Conservation (phyloP, 2,329 filamentous ascomycete species). For the Beauveria medogensis region DNA sequence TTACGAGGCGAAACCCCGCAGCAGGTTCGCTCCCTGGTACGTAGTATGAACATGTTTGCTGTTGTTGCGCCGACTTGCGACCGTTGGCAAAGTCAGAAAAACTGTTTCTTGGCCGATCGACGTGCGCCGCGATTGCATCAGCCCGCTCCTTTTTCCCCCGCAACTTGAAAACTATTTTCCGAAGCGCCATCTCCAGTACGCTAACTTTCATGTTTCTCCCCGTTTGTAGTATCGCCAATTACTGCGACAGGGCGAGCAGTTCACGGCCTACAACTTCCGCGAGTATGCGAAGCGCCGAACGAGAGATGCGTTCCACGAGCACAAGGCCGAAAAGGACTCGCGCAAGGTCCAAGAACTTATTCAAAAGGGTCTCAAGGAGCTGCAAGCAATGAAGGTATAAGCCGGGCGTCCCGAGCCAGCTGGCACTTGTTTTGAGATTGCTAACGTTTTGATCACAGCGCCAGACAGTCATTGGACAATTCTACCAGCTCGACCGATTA, state of each 20-base stretch:
- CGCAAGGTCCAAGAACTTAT: conserved; percentile 78
- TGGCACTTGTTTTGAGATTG: neutral
- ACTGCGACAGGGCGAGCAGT: conserved; percentile 76
- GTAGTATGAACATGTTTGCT: conserved; percentile 18
- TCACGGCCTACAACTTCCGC: conserved; percentile 93
- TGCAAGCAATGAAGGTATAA: conserved; percentile 82
- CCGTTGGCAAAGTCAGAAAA: conserved; percentile 1
- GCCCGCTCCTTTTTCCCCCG: neutral
- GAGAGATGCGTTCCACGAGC: conserved; percentile 80
- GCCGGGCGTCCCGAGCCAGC: neutral
- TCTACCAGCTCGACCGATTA: conserved; percentile 84
- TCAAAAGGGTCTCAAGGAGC: conserved; percentile 76
- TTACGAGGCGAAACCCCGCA: conserved; percentile 47
- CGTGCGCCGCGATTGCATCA: neutral
- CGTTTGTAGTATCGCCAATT: conserved; percentile 74
- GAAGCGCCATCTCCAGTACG: neutral
- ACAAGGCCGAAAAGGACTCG: conserved; percentile 63
- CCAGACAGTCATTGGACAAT: conserved; percentile 90
- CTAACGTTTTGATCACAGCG: conserved; percentile 46
- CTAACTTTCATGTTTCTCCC: neutral
- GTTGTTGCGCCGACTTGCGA: conserved; percentile 3
- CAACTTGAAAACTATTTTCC: neutral
- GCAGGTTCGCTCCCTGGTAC: conserved; percentile 49
- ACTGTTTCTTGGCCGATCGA: neutral
- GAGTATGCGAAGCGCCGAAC: conserved; percentile 92